Percentiles rank a stretch among this genome's conserved stretches.
Conservation (phyloP, 2,329 filamentous ascomycete species). For the Hymenoscyphus linearis region DNA sequence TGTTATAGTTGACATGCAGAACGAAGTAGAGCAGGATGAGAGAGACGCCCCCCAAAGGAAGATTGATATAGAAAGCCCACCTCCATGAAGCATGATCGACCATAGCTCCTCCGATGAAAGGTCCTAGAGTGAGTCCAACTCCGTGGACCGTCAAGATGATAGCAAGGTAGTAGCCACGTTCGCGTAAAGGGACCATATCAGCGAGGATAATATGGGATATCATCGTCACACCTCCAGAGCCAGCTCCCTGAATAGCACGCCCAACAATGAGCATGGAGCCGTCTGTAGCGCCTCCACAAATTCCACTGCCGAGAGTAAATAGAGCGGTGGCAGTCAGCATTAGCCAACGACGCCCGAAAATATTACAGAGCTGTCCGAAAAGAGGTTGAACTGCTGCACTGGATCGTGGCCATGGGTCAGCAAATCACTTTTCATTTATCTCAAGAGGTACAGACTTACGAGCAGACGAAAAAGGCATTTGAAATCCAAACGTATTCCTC, state of each 20-base stretch:
- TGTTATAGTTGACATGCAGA: constrained; percentile 9
- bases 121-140: neutral
- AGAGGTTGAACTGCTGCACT: constrained; percentile 43
- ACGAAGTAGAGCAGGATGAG: constrained; percentile 9
- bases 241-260: constrained; percentile 41
- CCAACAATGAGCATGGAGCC: constrained; percentile 45
- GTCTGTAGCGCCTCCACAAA: constrained; percentile 43
- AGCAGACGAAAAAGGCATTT: neutral
- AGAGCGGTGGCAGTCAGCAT: constrained; percentile 38
- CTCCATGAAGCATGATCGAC: constrained; percentile 28
- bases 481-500: neutral
- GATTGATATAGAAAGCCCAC: constrained; percentile 52
- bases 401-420: neutral
- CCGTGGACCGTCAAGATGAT: neutral
- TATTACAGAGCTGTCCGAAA: constrained; percentile 44
- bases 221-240: neutral
- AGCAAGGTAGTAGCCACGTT: neutral
- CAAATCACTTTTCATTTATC: neutral
- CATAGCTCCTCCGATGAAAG: neutral
- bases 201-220: constrained; percentile 1
- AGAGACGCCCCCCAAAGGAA: constrained; percentile 7
- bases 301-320: constrained; percentile 47
- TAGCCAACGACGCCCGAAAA: constrained; percentile 46
- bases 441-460: neutral
- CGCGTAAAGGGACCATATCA: neutral